Percentiles rank a stretch among this genome's conserved stretches.
Conservation (phyloP, 2,329 filamentous ascomycete species). For the Atkinsonella texensis region DNA sequence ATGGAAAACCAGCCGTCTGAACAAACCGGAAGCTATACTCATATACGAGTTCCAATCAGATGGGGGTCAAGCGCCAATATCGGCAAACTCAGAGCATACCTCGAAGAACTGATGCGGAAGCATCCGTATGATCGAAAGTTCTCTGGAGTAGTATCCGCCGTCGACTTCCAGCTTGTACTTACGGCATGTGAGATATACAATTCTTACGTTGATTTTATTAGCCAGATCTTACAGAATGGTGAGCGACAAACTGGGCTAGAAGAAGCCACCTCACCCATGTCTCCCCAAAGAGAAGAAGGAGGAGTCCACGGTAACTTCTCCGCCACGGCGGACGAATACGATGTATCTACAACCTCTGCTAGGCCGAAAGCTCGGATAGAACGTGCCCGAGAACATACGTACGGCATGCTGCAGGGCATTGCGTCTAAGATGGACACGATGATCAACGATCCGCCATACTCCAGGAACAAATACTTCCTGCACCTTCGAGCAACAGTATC, state of each 20-base stretch:
- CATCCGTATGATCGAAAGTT: slow-evolving; percentile 56
- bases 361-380: slow-evolving; percentile 17
- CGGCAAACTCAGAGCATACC: slow-evolving; percentile 44
- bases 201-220: slow-evolving; percentile 46
- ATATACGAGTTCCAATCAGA: slow-evolving; percentile 7
- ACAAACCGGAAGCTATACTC: not conserved
- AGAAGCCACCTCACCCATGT: slow-evolving; percentile 2
- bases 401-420: slow-evolving; percentile 49
- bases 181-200: slow-evolving; percentile 73
- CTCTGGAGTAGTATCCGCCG: slow-evolving; percentile 47
- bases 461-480: slow-evolving; percentile 53
- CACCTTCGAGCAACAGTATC: slow-evolving; percentile 62
- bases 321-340: not conserved
- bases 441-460: slow-evolving; percentile 58
- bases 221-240: slow-evolving; percentile 27
- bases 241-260: slow-evolving; percentile 4
- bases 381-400: slow-evolving; percentile 35
- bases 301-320: not conserved
- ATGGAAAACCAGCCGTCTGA: not conserved
- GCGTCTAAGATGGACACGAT: slow-evolving; percentile 58
- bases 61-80: slow-evolving; percentile 37
- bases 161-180: slow-evolving; percentile 73
- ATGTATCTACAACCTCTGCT: not conserved
- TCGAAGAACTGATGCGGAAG: slow-evolving; percentile 66
- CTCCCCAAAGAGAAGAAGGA: not conserved